Conservation (phyloP, 2,329 filamentous ascomycete genomes). For the Alternaria sp. region DNA sequence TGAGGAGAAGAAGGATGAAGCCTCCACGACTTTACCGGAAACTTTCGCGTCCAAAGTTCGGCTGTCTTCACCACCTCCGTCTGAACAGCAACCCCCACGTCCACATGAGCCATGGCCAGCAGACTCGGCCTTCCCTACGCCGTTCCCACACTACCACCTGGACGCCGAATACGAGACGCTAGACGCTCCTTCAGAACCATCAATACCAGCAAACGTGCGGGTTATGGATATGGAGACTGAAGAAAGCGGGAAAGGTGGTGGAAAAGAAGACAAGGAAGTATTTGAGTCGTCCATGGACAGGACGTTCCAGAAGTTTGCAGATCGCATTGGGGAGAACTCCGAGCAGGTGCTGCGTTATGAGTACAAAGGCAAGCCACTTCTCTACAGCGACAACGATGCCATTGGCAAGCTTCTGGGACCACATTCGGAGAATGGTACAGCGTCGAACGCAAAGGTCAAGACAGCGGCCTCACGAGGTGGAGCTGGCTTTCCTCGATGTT, state of each 20-base stretch:
- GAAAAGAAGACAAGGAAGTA: conserved; percentile 57
- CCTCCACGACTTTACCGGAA: conserved; percentile 68
- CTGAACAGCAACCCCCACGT: conserved; percentile 45
- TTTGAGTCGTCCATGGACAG: conserved; percentile 61
- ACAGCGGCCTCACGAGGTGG: conserved; percentile 33
- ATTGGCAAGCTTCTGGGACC: conserved; percentile 71
- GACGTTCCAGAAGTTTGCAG: conserved; percentile 62
- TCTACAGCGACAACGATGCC: conserved; percentile 81
- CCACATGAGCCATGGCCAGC: conserved; percentile 80
- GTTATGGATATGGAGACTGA: conserved; percentile 50
- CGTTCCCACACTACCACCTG: conserved; percentile 80
- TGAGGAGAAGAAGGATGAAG: conserved; percentile 34
- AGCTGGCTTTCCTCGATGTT: conserved; percentile 74
- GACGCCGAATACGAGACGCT: conserved; percentile 94
- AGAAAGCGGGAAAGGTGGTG: conserved; percentile 39
- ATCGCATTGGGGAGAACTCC: conserved; percentile 59
- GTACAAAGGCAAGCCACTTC: conserved; percentile 62
- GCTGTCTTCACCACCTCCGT: conserved; percentile 55
- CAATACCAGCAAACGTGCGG: conserved; percentile 59
- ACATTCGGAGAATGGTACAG: conserved; percentile 38
- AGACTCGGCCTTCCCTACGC: conserved; percentile 67
- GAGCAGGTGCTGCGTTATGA: conserved; percentile 63
- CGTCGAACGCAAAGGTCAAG: conserved; percentile 42
- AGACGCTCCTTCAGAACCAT: conserved; percentile 63
- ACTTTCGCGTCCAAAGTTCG: conserved; percentile 77